Conservation (phyloP, 2,329 filamentous ascomycete species). For the Xylariaceae sp. region DNA sequence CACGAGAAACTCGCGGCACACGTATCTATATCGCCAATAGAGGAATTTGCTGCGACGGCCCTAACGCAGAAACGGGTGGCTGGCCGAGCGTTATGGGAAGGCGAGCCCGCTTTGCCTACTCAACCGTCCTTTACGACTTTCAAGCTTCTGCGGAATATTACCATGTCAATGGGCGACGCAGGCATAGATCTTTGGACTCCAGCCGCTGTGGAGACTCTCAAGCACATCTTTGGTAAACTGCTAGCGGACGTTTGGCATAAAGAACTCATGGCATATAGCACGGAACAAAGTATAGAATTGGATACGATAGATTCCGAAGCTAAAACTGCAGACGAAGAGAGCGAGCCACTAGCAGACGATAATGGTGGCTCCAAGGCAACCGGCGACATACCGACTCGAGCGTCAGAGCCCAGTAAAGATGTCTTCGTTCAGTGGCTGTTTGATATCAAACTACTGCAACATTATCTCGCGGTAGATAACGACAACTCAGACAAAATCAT, state of each 20-base stretch:
- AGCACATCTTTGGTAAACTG: conserved; percentile 57
- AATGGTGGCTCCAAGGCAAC: conserved; percentile 11
- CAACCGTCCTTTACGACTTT: conserved; percentile 81
- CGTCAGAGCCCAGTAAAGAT: conserved; percentile 47
- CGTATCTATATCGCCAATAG: conserved; percentile 57
- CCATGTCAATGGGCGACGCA: conserved; percentile 68
- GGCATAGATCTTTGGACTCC: conserved; percentile 85
- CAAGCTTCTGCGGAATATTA: conserved; percentile 70
- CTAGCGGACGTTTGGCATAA: conserved; percentile 57
- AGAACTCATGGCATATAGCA: conserved; percentile 45
- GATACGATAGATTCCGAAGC: conserved; percentile 28
- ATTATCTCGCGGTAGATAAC: conserved; percentile 47
- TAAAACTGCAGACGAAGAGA: conserved; percentile 11
- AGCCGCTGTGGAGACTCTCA: conserved; percentile 67
- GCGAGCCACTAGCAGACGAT: conserved; percentile 4
- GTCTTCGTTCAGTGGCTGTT: conserved; percentile 66
- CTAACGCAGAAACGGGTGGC: conserved; percentile 57
- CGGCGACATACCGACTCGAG: conserved; percentile 3
- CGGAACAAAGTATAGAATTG: conserved; percentile 32
- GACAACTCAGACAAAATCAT: conserved; percentile 40
- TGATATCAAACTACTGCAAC: conserved; percentile 59
- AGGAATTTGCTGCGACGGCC: conserved; percentile 51
- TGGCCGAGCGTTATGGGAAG: conserved; percentile 80
- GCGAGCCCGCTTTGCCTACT: conserved; percentile 72
- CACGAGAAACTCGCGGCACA: conserved; percentile 65